phyloP scores from a whole-genome alignment of 371 early-diverging fungal species.

The Zychaea mexicana region DNA sequence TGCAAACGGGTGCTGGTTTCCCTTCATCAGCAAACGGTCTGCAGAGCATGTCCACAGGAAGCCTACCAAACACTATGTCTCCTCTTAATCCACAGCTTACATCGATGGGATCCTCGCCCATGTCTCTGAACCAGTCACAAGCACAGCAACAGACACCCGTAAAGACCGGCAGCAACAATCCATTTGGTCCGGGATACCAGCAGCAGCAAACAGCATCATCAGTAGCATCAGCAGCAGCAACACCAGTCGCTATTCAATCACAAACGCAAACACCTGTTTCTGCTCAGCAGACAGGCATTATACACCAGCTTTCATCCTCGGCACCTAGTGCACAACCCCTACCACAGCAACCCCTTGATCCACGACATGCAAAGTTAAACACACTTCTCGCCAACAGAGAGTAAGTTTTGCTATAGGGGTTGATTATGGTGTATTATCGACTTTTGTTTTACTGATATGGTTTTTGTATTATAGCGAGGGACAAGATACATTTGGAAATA shows the following conservation, averaged over 20 bases:
- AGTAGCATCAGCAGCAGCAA: neutral
- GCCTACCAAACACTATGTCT: neutral
- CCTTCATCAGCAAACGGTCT: too few relatives aligned
- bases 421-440: neutral
- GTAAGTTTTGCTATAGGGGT: constrained; percentile 6
- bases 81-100: neutral
- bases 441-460: neutral
- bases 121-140: neutral
- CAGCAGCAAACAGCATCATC: constrained; percentile 17
- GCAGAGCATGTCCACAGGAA: neutral
- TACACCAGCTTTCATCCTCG: neutral
- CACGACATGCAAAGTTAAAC: constrained; percentile 25
- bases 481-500: constrained; percentile 56
- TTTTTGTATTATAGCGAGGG: constrained; percentile 32
- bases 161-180: constrained; percentile 24
- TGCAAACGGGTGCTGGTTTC: neutral
- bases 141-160: constrained; percentile 14
- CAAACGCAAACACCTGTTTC: constrained; percentile 8
- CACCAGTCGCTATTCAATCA: constrained; percentile 11
- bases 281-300: neutral
- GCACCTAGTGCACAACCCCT: neutral
- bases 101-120: neutral
- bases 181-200: constrained; percentile 16
- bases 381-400: constrained; percentile 20
- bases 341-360: constrained; percentile 6